Conservation (phyloP, 805 yeast species). For the Zygotorulaspora danielsina region DNA sequence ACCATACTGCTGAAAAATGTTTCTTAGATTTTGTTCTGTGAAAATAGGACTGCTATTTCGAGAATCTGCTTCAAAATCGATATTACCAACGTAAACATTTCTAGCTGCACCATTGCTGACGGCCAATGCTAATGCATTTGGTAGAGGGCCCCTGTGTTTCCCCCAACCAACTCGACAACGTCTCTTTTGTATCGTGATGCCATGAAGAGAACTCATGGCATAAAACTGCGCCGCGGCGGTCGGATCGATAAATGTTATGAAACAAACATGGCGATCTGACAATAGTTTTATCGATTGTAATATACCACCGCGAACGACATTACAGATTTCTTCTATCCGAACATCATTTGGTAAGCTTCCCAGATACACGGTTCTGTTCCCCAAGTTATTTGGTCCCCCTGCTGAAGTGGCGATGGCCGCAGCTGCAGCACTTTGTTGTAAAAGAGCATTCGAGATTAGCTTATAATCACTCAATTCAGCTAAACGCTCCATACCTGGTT, state of each 20-base stretch:
- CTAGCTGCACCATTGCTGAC: conserved; percentile 92
- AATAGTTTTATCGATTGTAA: conserved; percentile 78
- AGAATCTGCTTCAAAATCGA: conserved; percentile 37
- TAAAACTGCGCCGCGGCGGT: conserved; percentile 96
- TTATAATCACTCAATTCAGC: conserved; percentile 63
- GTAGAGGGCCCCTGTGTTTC: conserved; percentile 87
- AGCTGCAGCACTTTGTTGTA: conserved; percentile 94
- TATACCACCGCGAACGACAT: conserved; percentile 92
- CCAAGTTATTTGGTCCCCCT: conserved; percentile 87
- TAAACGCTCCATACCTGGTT: conserved; percentile 82
- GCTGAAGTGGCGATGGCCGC: conserved; percentile 95
- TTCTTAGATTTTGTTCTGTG: conserved; percentile 57
- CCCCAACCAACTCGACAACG: conserved; percentile 97
- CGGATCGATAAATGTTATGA: conserved; percentile 93
- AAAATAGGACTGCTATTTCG: conserved; percentile 35
- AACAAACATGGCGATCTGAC: conserved; percentile 84
- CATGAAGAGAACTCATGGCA: conserved; percentile 89
- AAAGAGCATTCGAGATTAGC: conserved; percentile 62
- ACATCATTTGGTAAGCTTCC: conserved; percentile 88
- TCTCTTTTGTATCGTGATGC: conserved; percentile 78
- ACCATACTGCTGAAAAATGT: conserved; percentile 77
- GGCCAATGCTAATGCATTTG: conserved; percentile 81
- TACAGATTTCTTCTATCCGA: conserved; percentile 88
- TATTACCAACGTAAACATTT: conserved; percentile 83
- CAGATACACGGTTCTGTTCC: conserved; percentile 88